A percentile compares a stretch with the other conserved stretches of the same genome.
Conservation (phyloP, 73 alveolate species). For the Urostyla sp. region DNA sequence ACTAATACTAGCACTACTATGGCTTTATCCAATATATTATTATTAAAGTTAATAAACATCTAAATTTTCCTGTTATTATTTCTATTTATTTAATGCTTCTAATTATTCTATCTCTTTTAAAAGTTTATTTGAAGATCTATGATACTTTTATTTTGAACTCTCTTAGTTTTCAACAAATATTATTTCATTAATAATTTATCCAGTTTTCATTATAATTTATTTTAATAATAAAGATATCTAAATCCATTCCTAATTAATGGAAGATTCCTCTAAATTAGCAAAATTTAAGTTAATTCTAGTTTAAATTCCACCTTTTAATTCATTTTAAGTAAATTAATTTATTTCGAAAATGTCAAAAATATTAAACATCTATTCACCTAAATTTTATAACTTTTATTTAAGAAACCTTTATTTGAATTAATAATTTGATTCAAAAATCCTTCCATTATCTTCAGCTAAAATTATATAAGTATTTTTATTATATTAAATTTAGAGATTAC, state of each 20-base stretch:
- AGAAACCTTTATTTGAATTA: slow-evolving; percentile 8
- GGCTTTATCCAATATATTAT: background rate
- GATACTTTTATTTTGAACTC: background rate
- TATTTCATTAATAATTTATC: background rate
- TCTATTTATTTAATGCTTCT: background rate
- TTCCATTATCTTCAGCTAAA: slow-evolving; percentile 2
- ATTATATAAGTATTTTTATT: slow-evolving; percentile 3
- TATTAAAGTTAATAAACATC: background rate
- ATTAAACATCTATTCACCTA: slow-evolving; percentile 8
- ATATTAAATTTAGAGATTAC: background rate
- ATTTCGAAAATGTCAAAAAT: background rate
- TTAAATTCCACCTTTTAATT: slow-evolving; percentile 3
- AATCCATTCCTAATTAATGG: background rate
- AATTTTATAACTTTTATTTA: background rate
- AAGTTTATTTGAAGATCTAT: background rate
- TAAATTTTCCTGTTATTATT: background rate
- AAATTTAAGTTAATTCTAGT: background rate
- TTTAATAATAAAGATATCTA: background rate
- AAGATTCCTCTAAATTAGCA: background rate
- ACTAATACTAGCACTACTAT: background rate
- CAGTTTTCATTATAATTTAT: background rate
- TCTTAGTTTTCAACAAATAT: background rate
- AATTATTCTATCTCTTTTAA: background rate
- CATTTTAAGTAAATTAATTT: background rate
- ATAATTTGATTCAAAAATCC: background rate